Evolutionary conservation across 768 basidiomycete species (phyloP).

Genomic region (Russula ochroleuca): DNA sequence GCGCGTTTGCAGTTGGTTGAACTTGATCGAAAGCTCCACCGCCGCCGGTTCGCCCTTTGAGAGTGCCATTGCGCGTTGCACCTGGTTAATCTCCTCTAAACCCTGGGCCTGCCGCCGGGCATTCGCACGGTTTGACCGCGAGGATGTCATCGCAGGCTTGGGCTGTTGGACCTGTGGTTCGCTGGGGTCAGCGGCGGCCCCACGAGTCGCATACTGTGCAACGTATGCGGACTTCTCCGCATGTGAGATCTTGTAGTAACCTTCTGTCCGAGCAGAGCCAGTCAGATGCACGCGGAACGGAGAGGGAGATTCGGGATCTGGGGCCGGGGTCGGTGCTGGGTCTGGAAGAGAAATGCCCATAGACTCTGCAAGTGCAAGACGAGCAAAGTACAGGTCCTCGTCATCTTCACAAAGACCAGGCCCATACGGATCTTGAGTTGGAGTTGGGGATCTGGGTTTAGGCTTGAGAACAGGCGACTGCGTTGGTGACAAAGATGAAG

Average conservation of each 20-base stretch:
- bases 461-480: conserved; percentile 41
- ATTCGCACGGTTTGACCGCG: conserved; percentile 87
- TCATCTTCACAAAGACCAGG: conserved; percentile 74
- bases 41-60: conserved; percentile 71
- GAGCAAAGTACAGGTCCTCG: conserved; percentile 82
- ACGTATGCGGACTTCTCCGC: conserved; percentile 90
- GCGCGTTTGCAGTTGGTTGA: conserved; percentile 95
- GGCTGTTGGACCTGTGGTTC: conserved; percentile 47
- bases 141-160: conserved; percentile 60
- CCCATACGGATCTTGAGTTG: conserved; percentile 50
- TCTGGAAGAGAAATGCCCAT: conserved; percentile 31
- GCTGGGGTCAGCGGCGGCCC: conserved; percentile 40
- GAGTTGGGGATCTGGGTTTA: conserved; percentile 41
- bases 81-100: conserved; percentile 90
- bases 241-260: conserved; percentile 92
- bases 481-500: conserved; percentile 49
- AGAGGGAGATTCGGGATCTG: conserved; percentile 41
- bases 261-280: conserved; percentile 89
- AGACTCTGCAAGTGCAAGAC: conserved; percentile 49
- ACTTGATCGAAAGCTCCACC: conserved; percentile 80
- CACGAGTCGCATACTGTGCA: conserved; percentile 74
- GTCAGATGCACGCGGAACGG: conserved; percentile 74
- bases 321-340: conserved; percentile 29
- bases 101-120: conserved; percentile 89
- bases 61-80: conserved; percentile 72